Conservation (phyloP, 352 stramenopile genomes). For the Nothophytophthora sp. region DNA sequence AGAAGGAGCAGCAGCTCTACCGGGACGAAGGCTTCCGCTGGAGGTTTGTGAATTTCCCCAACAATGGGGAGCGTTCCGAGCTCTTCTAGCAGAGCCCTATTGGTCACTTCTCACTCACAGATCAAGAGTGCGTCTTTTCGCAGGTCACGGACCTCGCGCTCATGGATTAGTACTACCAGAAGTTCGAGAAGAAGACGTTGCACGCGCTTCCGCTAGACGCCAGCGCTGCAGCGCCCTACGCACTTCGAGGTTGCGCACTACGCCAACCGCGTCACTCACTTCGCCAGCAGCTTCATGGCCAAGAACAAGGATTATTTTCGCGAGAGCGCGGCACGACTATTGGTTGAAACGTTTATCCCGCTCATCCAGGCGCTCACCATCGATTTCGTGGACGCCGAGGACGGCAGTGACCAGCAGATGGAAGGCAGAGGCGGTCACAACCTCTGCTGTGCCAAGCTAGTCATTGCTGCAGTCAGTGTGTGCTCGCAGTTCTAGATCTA, state of each 20-base stretch:
- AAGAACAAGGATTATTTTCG: conserved; percentile 93
- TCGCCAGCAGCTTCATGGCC: conserved; percentile 75
- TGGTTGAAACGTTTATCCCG: conserved; percentile 54
- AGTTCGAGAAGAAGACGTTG: conserved; percentile 62
- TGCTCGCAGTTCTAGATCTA: conserved; percentile 94
- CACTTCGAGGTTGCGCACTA: conserved; percentile 90
- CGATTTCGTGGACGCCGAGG: conserved; percentile 11
- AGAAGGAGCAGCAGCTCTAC: conserved; percentile 85
- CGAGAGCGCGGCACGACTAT: conserved; percentile 57
- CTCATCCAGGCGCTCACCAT: conserved; percentile 62
- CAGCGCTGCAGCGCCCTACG: conserved; percentile 48
- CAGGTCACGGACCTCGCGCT: conserved; percentile 72
- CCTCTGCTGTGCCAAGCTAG: conserved; percentile 48
- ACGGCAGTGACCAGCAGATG: neutral
- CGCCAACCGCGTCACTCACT: conserved; percentile 81
- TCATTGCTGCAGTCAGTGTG: conserved; percentile 69
- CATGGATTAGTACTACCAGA: conserved; percentile 73
- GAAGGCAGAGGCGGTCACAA: conserved; percentile 21
- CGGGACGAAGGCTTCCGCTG: conserved; percentile 74
- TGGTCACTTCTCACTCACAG: conserved; percentile 80
- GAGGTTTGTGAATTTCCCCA: conserved; percentile 76
- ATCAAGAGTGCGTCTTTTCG: conserved; percentile 84
- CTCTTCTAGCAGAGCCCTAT: conserved; percentile 79
- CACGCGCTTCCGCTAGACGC: conserved; percentile 59
- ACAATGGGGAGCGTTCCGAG: conserved; percentile 77